Conservation (phyloP, 345 rosid species). For the Pelargonium nanum region DNA sequence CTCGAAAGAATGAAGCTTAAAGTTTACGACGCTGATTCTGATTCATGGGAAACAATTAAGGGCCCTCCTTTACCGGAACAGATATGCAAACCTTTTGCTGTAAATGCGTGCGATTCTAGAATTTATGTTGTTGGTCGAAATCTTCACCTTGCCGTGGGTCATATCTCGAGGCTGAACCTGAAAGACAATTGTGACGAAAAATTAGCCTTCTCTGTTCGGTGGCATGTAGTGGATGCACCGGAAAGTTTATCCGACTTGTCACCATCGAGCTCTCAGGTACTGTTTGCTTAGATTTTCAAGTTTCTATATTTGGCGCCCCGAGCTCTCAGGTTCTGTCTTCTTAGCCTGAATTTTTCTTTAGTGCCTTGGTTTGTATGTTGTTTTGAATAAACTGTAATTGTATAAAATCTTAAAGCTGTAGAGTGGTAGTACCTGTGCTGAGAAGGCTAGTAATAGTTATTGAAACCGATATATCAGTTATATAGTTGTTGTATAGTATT, state of each 20-base stretch:
- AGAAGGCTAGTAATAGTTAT: neutral
- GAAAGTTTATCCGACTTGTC: slow-evolving; percentile 52
- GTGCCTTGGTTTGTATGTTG: neutral
- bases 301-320: neutral
- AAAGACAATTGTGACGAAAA: slow-evolving; percentile 18
- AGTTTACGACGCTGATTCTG: slow-evolving; percentile 50
- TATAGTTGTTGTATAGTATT: no score
- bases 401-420: neutral
- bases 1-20: slow-evolving; percentile 87
- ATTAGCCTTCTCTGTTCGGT: slow-evolving; percentile 42
- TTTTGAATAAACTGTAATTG: neutral
- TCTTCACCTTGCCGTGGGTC: slow-evolving; percentile 64
- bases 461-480: no score
- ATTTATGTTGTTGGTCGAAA: slow-evolving; percentile 74
- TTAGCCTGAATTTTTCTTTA: no score
- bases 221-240: slow-evolving; percentile 64
- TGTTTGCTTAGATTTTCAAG: slow-evolving; percentile 42
- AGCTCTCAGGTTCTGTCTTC: no score
- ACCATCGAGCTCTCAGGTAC: slow-evolving; percentile 69
- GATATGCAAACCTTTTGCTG: slow-evolving; percentile 81
- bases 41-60: slow-evolving; percentile 63
- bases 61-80: slow-evolving; percentile 77
- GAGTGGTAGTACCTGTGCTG: no score
- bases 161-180: slow-evolving; percentile 28
- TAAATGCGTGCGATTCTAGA: slow-evolving; percentile 41